Conservation (phyloP, 2,329 filamentous ascomycete genomes). For the Thielaviopsis musarum region DNA sequence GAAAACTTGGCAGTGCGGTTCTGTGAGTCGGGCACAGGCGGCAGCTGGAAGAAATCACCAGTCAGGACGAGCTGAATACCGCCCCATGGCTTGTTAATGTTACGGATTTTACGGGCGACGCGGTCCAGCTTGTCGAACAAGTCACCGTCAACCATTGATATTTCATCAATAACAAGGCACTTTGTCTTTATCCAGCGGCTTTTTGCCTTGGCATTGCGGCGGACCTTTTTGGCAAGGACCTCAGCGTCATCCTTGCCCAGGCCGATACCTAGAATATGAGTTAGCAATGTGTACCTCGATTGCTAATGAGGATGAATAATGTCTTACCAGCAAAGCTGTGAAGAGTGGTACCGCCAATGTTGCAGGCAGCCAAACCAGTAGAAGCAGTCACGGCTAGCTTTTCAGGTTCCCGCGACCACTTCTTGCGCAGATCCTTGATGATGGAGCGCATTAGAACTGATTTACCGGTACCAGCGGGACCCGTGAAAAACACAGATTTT, state of each 20-base stretch:
- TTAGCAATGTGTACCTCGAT: conserved; percentile 1
- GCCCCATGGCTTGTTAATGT: conserved; percentile 84
- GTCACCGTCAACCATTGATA: conserved; percentile 97
- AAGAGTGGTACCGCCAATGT: conserved; percentile 86
- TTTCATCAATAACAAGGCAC: conserved; percentile 78
- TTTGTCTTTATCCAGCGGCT: conserved; percentile 80
- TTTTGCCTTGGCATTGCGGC: conserved; percentile 72
- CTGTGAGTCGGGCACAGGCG: conserved; percentile 70
- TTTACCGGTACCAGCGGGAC: conserved; percentile 91
- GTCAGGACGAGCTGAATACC: conserved; percentile 93
- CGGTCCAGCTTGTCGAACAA: conserved; percentile 91
- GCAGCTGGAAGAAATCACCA: conserved; percentile 93
- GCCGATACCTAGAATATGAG: conserved; percentile 42
- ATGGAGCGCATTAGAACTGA: conserved; percentile 90
- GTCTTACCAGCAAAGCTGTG: conserved; percentile 71
- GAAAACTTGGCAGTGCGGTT: conserved; percentile 62
- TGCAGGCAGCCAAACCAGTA: conserved; percentile 88
- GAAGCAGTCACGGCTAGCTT: conserved; percentile 87
- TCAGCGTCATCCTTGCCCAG: conserved; percentile 77
- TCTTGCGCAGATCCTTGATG: conserved; percentile 62
- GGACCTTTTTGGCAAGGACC: conserved; percentile 77
- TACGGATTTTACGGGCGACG: conserved; percentile 69
- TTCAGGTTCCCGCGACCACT: conserved; percentile 61
- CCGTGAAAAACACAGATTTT: conserved; percentile 94
- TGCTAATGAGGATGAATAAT: neutral